Evolutionary conservation across 495 filamentous ascomycete species (phyloP).

Genomic region (Neurospora intermedia): DNA sequence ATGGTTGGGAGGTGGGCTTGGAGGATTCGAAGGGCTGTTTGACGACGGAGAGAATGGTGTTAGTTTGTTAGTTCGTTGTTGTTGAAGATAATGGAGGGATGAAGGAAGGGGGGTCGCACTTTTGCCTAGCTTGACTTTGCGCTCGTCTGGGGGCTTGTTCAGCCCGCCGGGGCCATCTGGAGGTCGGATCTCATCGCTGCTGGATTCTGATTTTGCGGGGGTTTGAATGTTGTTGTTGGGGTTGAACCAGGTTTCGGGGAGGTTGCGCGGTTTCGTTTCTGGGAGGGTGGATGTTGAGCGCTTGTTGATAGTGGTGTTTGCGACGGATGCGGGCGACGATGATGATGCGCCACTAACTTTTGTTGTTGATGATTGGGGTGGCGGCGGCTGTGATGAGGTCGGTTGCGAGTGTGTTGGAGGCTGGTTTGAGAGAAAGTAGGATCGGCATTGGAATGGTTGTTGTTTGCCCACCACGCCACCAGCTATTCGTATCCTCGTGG

Average conservation of each 20-base stretch:
- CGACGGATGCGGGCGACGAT: constrained; percentile 6
- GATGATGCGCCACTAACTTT: constrained; percentile 6
- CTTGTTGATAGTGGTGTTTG: constrained; percentile 9
- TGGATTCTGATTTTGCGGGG: neutral
- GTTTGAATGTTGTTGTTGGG: neutral
- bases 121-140: constrained; percentile 80
- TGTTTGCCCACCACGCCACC: neutral
- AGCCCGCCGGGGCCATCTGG: constrained; percentile 3
- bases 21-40: constrained; percentile 67
- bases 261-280: neutral
- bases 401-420: neutral
- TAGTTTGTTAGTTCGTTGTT: neutral
- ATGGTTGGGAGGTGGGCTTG: constrained; percentile 81
- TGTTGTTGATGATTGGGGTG: neutral
- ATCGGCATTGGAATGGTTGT: neutral
- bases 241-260: constrained; percentile 2
- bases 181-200: constrained; percentile 2
- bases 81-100: too few relatives aligned
- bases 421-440: neutral
- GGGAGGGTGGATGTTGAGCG: constrained; percentile 2
- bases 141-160: constrained; percentile 49
- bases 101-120: constrained; percentile 40
- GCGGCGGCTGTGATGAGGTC: neutral
- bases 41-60: neutral
- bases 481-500: constrained; percentile 5